Evolutionary conservation across 1,139 yeast species (phyloP).

Genomic region (Arxiozyma slooffiae): DNA sequence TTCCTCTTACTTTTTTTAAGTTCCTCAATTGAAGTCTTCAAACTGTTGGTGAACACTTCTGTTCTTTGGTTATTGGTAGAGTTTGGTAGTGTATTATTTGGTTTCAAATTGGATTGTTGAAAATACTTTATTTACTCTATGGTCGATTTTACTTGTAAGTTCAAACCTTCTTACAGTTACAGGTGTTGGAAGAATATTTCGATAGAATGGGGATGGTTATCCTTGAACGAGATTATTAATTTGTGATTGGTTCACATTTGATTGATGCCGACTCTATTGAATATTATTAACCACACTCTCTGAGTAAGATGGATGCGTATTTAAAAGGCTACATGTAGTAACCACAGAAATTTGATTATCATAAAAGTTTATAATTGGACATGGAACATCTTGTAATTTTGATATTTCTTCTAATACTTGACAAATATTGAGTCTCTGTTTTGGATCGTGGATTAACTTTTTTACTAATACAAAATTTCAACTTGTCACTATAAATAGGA

Average conservation of each 20-base stretch:
- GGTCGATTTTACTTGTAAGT: background rate
- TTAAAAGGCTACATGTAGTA: background rate
- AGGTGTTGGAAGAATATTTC: background rate
- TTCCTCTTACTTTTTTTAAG: background rate
- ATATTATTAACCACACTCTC: background rate
- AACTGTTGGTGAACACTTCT: background rate
- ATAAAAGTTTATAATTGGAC: conserved; percentile 38
- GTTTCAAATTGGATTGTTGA: background rate
- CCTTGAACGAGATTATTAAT: too few species aligned
- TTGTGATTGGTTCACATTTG: background rate
- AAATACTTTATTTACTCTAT: background rate
- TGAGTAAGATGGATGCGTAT: background rate
- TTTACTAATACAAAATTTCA: conserved; percentile 51
- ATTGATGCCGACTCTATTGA: background rate
- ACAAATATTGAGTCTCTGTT: conserved; percentile 59
- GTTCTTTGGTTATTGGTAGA: background rate
- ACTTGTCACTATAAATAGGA: conserved; percentile 39
- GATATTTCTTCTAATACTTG: conserved; percentile 62
- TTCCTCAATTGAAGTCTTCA: background rate
- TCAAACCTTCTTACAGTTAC: background rate
- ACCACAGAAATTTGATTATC: background rate
- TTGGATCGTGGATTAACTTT: conserved; percentile 61
- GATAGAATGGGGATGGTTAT: background rate
- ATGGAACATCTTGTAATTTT: conserved; percentile 44
- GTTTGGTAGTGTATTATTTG: background rate